Conservation (phyloP, 2,329 filamentous ascomycete species). For the Talaromyces rugulosus region DNA sequence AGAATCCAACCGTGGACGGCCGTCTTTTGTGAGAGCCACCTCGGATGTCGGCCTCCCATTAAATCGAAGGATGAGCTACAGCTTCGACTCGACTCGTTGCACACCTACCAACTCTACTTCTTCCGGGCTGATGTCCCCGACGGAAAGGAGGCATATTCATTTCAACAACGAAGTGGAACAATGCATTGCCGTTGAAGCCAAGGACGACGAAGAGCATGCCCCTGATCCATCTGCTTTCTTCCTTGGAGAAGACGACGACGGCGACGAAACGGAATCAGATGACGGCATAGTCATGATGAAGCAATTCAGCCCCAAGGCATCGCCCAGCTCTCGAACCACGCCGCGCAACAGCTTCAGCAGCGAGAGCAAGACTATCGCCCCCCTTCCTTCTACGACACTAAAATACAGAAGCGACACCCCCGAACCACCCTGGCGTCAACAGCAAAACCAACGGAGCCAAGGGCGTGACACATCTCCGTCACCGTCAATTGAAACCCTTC, state of each 20-base stretch:
- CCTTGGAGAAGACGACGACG: conserved; percentile 17
- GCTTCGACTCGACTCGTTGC: conserved; percentile 44
- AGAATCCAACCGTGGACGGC: conserved; percentile 49
- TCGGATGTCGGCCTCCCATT: conserved; percentile 66
- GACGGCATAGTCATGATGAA: conserved; percentile 83
- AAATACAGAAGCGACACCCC: conserved; percentile 78
- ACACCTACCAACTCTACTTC: conserved; percentile 64
- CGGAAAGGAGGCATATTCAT: conserved; percentile 76
- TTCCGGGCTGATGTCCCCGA: conserved; percentile 65
- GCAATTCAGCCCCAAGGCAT: conserved; percentile 50
- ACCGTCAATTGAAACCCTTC: conserved; percentile 76
- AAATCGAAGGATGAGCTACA: conserved; percentile 56
- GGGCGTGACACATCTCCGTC: conserved; percentile 59
- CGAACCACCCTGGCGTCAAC: conserved; percentile 44
- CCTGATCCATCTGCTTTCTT: conserved; percentile 31
- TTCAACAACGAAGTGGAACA: conserved; percentile 96
- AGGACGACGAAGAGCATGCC: conserved; percentile 64
- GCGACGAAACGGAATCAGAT: conserved; percentile 64
- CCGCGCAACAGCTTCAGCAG: conserved; percentile 53
- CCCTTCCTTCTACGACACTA: conserved; percentile 78
- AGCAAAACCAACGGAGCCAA: conserved; percentile 20
- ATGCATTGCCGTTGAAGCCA: conserved; percentile 87
- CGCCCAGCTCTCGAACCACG: conserved; percentile 44
- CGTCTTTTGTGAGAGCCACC: conserved; percentile 55
- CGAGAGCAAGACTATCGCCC: conserved; percentile 82